These are phyloP conservation scores for Coprinellus micaceus DNA, from an alignment of 768 basidiomycete genomes.

Conservation along the genomic window DNA sequence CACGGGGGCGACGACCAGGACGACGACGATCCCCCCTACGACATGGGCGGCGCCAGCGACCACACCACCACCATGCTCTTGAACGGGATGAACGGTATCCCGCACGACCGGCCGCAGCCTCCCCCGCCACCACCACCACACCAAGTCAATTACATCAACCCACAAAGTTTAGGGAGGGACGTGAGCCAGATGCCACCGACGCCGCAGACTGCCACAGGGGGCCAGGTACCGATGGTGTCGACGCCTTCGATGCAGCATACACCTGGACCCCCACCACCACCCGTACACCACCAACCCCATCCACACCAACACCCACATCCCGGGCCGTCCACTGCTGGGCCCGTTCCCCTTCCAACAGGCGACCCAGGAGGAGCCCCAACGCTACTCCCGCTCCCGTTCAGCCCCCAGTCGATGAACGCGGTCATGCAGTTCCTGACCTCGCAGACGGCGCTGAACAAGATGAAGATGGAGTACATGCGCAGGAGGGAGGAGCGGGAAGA, in stretches of 20 bases:
- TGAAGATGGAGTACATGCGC: conserved; percentile 66
- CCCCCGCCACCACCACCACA: conserved; percentile 13
- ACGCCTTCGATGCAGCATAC: conserved; percentile 14
- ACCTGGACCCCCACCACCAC: conserved; percentile 2
- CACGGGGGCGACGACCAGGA: conserved; percentile 40
- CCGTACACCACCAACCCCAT: conserved; percentile 15
- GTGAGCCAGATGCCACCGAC: conserved; percentile 8
- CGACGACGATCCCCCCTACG: conserved; percentile 53
- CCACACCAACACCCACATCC: conserved; percentile 12
- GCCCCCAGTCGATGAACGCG: conserved; percentile 53
- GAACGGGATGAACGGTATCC: conserved; percentile 24
- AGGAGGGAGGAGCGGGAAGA: conserved; percentile 69
- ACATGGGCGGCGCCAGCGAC: conserved; percentile 32
- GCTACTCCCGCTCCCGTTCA: conserved; percentile 40
- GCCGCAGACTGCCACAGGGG: neutral
- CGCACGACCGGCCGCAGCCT: conserved; percentile 14
- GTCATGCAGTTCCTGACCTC: conserved; percentile 60
- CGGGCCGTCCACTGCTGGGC: neutral
- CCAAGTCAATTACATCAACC: conserved; percentile 36
- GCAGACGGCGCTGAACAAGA: conserved; percentile 66
- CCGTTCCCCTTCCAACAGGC: neutral
- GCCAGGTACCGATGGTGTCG: neutral
- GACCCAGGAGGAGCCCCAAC: neutral
- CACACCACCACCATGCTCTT: conserved; percentile 24
- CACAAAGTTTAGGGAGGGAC: conserved; percentile 27